phyloP scores from a whole-genome alignment of 805 yeast genomes.

The Metschnikowia picachoensis region DNA sequence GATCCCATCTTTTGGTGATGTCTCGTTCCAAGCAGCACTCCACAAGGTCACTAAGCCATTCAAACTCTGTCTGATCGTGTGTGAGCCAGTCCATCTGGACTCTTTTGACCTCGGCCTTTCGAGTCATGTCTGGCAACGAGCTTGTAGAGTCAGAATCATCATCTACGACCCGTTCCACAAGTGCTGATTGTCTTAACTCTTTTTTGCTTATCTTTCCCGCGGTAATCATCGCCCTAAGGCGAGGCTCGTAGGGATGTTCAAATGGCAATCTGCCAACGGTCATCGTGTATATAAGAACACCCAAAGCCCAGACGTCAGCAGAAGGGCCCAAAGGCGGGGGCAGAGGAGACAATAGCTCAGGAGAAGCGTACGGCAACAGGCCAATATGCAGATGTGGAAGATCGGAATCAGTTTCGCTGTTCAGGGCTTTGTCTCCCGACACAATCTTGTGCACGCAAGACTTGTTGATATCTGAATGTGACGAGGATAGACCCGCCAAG shows the following conservation, averaged over 20 bases:
- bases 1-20: constrained; percentile 48
- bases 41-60: constrained; percentile 36
- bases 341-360: constrained; percentile 66
- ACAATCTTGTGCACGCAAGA: constrained; percentile 15
- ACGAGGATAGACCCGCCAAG: constrained; percentile 7
- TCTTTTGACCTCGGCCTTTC: constrained; percentile 10
- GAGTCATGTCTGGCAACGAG: constrained; percentile 13
- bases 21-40: constrained; percentile 53
- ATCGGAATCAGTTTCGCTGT: constrained; percentile 31
- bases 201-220: constrained; percentile 58
- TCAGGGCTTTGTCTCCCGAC: constrained; percentile 11
- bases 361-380: constrained; percentile 89
- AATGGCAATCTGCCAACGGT: constrained; percentile 75
- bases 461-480: constrained; percentile 9
- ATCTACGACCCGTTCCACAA: constrained; percentile 26
- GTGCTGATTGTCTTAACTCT: constrained; percentile 41
- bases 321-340: constrained; percentile 61
- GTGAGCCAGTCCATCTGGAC: constrained; percentile 18
- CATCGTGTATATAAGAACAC: constrained; percentile 73
- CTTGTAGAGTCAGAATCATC: constrained; percentile 13
- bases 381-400: constrained; percentile 74
- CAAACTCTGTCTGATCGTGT: constrained; percentile 20
- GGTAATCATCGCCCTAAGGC: constrained; percentile 66
- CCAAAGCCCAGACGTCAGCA: constrained; percentile 90
- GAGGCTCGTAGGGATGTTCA: constrained; percentile 78